Percentiles rank a stretch among this genome's conserved stretches.
Conservation (phyloP, 1,284 basidiomycete species). For the Rhodofomes roseus region DNA sequence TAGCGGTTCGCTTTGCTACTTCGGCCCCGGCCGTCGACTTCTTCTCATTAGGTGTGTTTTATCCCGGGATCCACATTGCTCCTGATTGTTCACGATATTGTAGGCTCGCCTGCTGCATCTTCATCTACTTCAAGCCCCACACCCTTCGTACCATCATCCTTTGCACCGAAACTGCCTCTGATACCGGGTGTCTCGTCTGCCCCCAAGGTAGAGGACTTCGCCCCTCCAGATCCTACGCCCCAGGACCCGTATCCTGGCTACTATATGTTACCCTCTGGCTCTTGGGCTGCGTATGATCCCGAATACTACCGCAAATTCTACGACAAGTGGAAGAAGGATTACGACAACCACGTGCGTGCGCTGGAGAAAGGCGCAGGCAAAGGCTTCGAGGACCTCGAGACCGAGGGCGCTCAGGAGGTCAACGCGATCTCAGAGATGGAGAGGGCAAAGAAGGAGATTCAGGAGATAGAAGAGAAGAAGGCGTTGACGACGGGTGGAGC, state of each 20-base stretch:
- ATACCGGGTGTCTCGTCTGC: constrained; percentile 53
- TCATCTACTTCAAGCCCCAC: constrained; percentile 7
- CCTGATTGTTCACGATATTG: background rate
- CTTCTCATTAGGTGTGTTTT: constrained; percentile 51
- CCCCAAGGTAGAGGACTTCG: constrained; percentile 64
- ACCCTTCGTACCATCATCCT: constrained; percentile 6
- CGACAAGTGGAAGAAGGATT: constrained; percentile 67
- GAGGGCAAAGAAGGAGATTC: constrained; percentile 62
- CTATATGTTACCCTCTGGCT: constrained; percentile 78
- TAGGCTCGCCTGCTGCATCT: constrained; percentile 7
- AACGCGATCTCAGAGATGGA: constrained; percentile 73
- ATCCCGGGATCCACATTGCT: background rate
- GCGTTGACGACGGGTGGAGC: constrained; percentile 57
- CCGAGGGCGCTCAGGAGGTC: constrained; percentile 52
- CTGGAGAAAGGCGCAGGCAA: constrained; percentile 63
- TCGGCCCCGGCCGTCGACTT: constrained; percentile 55
- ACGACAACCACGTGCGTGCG: constrained; percentile 64
- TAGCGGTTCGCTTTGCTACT: constrained; percentile 14
- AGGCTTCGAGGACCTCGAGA: constrained; percentile 62
- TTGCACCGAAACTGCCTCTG: constrained; percentile 18
- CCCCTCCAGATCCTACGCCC: constrained; percentile 71
- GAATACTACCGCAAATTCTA: constrained; percentile 74
- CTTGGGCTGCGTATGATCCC: constrained; percentile 76
- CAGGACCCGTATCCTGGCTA: constrained; percentile 85
- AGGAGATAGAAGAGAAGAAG: constrained; percentile 71